phyloP scores from a whole-genome alignment of 1,284 basidiomycete genomes.

The Pascua sp. region DNA sequence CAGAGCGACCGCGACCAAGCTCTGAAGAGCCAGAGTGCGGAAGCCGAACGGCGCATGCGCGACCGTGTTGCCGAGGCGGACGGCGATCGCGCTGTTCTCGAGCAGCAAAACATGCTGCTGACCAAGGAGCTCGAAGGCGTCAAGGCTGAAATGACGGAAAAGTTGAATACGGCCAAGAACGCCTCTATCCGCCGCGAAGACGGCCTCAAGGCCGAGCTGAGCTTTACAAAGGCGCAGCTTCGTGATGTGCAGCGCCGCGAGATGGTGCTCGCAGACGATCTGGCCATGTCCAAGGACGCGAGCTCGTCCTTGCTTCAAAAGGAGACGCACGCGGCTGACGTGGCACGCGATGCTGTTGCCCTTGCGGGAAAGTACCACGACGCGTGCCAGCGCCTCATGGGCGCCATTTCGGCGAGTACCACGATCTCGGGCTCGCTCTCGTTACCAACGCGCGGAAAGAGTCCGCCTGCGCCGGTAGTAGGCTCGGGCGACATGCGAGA shows the following conservation, averaged over 20 bases:
- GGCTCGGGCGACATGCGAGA: constrained; percentile 26
- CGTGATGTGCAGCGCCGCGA: constrained; percentile 43
- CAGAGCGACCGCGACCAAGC: constrained; percentile 70
- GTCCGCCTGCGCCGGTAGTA: constrained; percentile 6
- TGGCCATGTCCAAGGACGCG: constrained; percentile 41
- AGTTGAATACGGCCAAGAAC: constrained; percentile 44
- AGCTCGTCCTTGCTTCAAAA: constrained; percentile 31
- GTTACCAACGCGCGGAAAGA: constrained; percentile 14
- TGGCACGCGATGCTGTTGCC: constrained; percentile 40
- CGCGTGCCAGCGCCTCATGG: constrained; percentile 35
- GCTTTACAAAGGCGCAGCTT: constrained; percentile 45
- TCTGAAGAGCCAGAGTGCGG: constrained; percentile 66
- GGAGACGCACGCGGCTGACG: constrained; percentile 29
- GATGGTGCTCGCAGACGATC: constrained; percentile 40
- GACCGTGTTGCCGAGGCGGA: constrained; percentile 88
- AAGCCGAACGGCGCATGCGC: constrained; percentile 76
- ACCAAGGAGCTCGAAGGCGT: constrained; percentile 52
- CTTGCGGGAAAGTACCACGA: constrained; percentile 45
- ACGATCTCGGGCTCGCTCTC: constrained; percentile 42
- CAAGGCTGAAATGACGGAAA: constrained; percentile 38
- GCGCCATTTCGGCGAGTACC: constrained; percentile 40
- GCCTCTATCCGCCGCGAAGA: constrained; percentile 41
- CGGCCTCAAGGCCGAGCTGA: constrained; percentile 48
- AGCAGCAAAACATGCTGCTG: constrained; percentile 76
- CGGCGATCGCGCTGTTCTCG: constrained; percentile 81